These are phyloP conservation scores for Phialocephala subalpina DNA, from an alignment of 2,329 filamentous ascomycete species.

Conservation along the genomic window DNA sequence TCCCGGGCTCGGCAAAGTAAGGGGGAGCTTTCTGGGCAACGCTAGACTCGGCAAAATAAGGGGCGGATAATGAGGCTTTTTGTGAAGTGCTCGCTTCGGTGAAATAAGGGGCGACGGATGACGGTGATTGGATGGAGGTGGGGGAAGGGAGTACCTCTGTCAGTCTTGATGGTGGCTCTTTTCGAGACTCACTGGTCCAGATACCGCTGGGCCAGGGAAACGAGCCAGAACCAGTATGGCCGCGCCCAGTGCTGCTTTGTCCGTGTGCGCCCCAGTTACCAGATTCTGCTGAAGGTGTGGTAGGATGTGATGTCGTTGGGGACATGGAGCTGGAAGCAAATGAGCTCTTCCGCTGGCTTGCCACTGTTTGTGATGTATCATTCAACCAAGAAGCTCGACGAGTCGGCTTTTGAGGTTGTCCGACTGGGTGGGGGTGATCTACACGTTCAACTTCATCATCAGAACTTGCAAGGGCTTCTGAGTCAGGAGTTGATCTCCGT, in stretches of 20 bases:
- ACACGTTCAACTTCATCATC: conserved; percentile 85
- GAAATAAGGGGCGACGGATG: conserved; percentile 51
- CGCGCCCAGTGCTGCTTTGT: conserved; percentile 54
- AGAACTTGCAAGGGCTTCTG: conserved; percentile 90
- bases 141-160: conserved; percentile 80
- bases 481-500: conserved; percentile 89
- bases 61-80: neutral
- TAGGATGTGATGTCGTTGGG: conserved; percentile 81
- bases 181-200: conserved; percentile 78
- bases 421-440: conserved; percentile 55
- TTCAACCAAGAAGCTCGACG: conserved; percentile 87
- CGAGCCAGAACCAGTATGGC: conserved; percentile 50
- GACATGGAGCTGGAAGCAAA: conserved; percentile 81
- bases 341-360: conserved; percentile 75
- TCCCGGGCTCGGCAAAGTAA: neutral
- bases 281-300: conserved; percentile 76
- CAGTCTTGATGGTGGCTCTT: conserved; percentile 77
- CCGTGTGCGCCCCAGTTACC: conserved; percentile 64
- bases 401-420: conserved; percentile 66
- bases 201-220: conserved; percentile 84
- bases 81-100: conserved; percentile 45
- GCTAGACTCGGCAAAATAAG: neutral
- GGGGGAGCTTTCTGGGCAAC: neutral
- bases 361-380: conserved; percentile 73
- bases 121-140: conserved; percentile 62